These are phyloP conservation scores for Alternaria postmessia DNA, from an alignment of 2,329 filamentous ascomycete genomes.

Conservation along the genomic window DNA sequence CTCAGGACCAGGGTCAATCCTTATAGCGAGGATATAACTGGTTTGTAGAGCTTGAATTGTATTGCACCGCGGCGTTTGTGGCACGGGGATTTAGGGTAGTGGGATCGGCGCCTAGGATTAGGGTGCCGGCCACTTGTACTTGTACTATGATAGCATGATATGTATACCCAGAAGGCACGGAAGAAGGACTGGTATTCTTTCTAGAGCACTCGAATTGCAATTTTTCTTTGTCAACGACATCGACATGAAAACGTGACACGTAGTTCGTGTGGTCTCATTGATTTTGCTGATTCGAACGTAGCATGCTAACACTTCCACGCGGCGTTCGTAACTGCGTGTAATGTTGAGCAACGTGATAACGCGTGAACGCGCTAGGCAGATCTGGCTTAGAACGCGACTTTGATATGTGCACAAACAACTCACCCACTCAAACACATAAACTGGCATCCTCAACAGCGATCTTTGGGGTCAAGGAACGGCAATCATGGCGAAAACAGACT, in stretches of 20 bases:
- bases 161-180: slow-evolving; percentile 20
- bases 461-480: slow-evolving; percentile 8
- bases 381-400: slow-evolving; percentile 26
- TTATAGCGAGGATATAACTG: slow-evolving; percentile 4
- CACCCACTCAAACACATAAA: slow-evolving; percentile 11
- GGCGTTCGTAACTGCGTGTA: neutral
- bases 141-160: slow-evolving; percentile 23
- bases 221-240: neutral
- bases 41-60: slow-evolving; percentile 3
- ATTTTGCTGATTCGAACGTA: neutral
- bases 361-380: slow-evolving; percentile 33
- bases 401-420: slow-evolving; percentile 21
- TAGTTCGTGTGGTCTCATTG: neutral
- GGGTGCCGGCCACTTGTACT: slow-evolving; percentile 21
- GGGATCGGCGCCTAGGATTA: slow-evolving; percentile 6
- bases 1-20: neutral
- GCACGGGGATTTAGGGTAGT: slow-evolving; percentile 6
- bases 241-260: neutral
- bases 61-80: slow-evolving; percentile 25
- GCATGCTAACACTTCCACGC: neutral
- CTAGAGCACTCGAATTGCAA: slow-evolving; percentile 6
- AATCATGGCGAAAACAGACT: slow-evolving; percentile 15
- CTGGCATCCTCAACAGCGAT: slow-evolving; percentile 13
- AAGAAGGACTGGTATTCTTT: slow-evolving; percentile 12
- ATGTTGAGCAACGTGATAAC: slow-evolving; percentile 32